Evolutionary conservation across 2,329 filamentous ascomycete species (phyloP), one percentile per base, ranked within the genome.

Genomic region (Colletotrichum limetticola): DNA sequence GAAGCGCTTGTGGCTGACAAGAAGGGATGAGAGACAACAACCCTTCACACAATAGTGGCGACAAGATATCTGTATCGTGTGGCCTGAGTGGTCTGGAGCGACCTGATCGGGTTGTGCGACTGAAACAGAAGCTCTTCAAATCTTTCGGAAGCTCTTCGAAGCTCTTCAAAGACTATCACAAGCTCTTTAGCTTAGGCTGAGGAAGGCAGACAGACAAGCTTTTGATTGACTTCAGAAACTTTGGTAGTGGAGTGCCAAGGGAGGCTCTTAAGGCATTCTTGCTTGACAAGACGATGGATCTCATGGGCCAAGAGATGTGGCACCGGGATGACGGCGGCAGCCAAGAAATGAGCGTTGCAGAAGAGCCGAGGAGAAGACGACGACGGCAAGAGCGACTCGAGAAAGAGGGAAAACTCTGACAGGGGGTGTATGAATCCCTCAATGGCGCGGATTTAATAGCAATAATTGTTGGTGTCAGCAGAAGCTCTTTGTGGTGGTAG

Each of bases 271-370:
- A 49, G 49, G 61, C 19, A 35, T 56, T 66, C 60, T 60, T 35
- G 71, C 60, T 73, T 68, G 66, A 66, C 42, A 63, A 67, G 62
- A 55, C 62, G 62, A 74, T 53, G 71, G 71, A 72, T 65, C 70
- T 71, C 68, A 62, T 67, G 61, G 68, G 66, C 59, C 61, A 74
- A 73, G 71, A 70, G 73, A 74, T 74, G 73, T 74, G 70, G 71
- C 65, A 30, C 66, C 66, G 62, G 72, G 62, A 74, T 66, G 66
- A 66, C 64, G 65, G 70, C 56, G 70, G 66, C 42, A 61, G 65
- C 63, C 73, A 73, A 73, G 72, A 63, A 64, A 28, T 49, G 64
- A 35, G 60, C 14, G 46, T 58, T 71, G 67, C 67, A 71, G 26
- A 74, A 66, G 64, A 46, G 66, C 61, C 71, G 61, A 74, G 71